These are phyloP conservation scores for Penicillium desertorum DNA, from an alignment of 495 filamentous ascomycete genomes.

Conservation along the genomic window DNA sequence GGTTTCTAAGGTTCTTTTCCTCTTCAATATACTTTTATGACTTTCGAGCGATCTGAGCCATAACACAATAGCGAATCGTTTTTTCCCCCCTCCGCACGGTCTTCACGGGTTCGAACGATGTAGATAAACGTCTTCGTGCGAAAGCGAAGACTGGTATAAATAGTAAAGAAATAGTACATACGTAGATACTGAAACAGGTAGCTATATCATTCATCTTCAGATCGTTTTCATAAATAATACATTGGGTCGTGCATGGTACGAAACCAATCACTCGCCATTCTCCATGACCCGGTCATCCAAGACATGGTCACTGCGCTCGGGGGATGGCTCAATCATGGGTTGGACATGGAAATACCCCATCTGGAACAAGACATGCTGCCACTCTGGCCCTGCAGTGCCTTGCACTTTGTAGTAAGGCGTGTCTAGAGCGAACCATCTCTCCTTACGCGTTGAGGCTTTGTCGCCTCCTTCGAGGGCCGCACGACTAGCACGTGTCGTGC, in stretches of 20 bases:
- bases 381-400: constrained; percentile 63
- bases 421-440: constrained; percentile 74
- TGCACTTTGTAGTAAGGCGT: constrained; percentile 63
- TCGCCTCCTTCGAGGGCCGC: constrained; percentile 80
- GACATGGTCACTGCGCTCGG: neutral
- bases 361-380: constrained; percentile 52
- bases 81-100: too few relatives aligned
- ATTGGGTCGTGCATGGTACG: neutral
- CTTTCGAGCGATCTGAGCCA: constrained; percentile 6
- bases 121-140: neutral
- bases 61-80: neutral
- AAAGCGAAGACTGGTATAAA: neutral
- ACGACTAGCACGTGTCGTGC: constrained; percentile 76
- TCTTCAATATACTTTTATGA: constrained; percentile 4
- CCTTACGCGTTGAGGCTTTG: constrained; percentile 67
- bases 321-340: constrained; percentile 11
- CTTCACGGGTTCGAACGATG: too few relatives aligned
- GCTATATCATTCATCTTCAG: neutral
- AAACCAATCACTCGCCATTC: neutral
- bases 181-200: neutral
- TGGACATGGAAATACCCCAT: constrained; percentile 37
- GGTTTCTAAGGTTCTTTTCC: neutral
- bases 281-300: constrained; percentile 5
- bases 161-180: neutral
- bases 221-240: constrained; percentile 10